A percentile compares a stretch with the other conserved stretches of the same genome.
Evolutionary conservation across 163 green algal genomes (phyloP).

Genomic region (Trebouxia gelatinosa): DNA sequence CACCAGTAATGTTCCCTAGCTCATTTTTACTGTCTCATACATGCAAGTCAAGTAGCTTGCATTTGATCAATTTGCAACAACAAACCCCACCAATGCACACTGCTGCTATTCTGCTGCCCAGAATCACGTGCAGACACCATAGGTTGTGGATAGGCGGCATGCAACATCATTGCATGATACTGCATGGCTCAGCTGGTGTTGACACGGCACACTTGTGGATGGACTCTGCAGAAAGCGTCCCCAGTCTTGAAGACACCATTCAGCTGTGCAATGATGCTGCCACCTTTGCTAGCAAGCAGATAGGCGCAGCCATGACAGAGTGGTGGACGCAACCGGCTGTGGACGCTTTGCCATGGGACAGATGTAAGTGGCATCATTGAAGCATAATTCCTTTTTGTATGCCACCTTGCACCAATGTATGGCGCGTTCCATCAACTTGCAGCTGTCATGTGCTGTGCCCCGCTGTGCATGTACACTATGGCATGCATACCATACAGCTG

Average conservation of each 20-base stretch:
- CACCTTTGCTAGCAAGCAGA: not conserved
- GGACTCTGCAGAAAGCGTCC: not conserved
- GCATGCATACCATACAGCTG: no score
- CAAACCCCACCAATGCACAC: not conserved
- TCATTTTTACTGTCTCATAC: no score
- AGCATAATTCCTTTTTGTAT: no score
- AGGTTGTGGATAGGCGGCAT: no score
- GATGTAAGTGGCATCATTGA: not conserved
- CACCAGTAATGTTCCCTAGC: no score
- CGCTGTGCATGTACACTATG: no score
- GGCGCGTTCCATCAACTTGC: no score
- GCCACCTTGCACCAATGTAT: no score
- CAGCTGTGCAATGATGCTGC: not conserved
- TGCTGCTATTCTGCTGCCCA: not conserved
- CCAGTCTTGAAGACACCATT: not conserved
- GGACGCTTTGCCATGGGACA: not conserved
- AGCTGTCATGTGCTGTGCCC: no score
- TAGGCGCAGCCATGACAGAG: not conserved
- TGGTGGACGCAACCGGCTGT: slow-evolving; percentile 26
- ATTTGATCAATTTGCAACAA: not conserved
- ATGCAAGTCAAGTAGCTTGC: not conserved
- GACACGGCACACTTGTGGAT: no score
- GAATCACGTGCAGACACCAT: not conserved
- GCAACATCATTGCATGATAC: not conserved
- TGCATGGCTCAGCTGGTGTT: not conserved